Evolutionary conservation across 163 green algal genomes (phyloP).

Genomic region (Prototheca cutis): DNA sequence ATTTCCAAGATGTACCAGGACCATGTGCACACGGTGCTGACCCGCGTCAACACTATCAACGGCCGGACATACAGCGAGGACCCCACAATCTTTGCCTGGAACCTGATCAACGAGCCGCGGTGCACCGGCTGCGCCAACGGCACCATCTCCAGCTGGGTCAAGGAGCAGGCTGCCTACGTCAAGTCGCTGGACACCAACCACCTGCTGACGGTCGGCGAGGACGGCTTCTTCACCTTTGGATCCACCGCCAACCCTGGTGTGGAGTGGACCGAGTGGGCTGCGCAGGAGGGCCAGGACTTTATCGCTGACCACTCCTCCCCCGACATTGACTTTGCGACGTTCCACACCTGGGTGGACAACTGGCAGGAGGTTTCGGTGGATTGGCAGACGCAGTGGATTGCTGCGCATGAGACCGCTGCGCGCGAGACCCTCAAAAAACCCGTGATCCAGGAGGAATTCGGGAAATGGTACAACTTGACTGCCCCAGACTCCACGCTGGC

Average conservation of each 20-base stretch:
- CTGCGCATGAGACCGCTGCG: slow-evolving; percentile 6
- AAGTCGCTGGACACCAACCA: slow-evolving; percentile 47
- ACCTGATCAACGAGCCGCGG: slow-evolving; percentile 56
- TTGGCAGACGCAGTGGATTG: slow-evolving; percentile 21
- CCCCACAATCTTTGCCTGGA: slow-evolving; percentile 56
- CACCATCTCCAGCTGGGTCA: slow-evolving; percentile 33
- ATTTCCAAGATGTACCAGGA: slow-evolving; percentile 31
- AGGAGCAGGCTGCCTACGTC: slow-evolving; percentile 40
- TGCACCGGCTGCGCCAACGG: slow-evolving; percentile 27
- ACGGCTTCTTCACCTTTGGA: slow-evolving; percentile 46
- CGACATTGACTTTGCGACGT: slow-evolving; percentile 31
- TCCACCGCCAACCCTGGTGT: slow-evolving; percentile 21
- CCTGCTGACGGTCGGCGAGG: slow-evolving; percentile 49
- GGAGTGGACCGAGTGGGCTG: slow-evolving; percentile 19
- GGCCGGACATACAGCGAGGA: slow-evolving; percentile 44
- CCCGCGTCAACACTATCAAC: slow-evolving; percentile 51
- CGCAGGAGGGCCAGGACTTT: slow-evolving; percentile 30
- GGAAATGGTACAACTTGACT: slow-evolving; percentile 8
- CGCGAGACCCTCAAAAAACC: slow-evolving; percentile 17
- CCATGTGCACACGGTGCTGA: slow-evolving; percentile 32
- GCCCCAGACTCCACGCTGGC: slow-evolving; percentile 7
- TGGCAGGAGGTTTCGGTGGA: slow-evolving; percentile 23
- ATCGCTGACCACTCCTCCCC: slow-evolving; percentile 21
- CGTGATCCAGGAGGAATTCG: slow-evolving; percentile 31
- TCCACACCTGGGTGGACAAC: slow-evolving; percentile 35